Evolutionary conservation across 345 rosid genomes (phyloP), one percentile per base, ranked within the genome.

Genomic region (Eucalyptus dawsonii): DNA sequence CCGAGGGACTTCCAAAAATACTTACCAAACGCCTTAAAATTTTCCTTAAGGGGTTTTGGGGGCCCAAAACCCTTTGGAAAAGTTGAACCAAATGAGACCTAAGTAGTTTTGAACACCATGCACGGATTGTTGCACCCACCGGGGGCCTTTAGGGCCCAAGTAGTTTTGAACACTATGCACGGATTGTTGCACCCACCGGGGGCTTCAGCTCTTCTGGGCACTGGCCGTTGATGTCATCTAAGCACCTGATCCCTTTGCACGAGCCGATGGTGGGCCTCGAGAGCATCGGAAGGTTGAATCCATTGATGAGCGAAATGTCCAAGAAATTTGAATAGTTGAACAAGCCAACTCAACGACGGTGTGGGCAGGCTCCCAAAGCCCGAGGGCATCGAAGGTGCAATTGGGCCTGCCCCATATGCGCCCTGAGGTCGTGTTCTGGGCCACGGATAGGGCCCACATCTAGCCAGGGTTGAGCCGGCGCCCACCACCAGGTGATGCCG

Each of bases 71-170:
- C 1, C 51, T 1, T 14, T 50, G 51, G 51, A 2, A 50, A 14
- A 50, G 16, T 15, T 50, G 1, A 50, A 50, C 6, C 51, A 50
- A 14, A 50, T 2, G 6, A 2, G 6, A 1, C 16, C 6, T 5
- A 50, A 50, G 50, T 49, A 49, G 90, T 91, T 37, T 88, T 91
- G 56, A 85, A 91, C 22, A 92, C 92, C 3, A 88, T 87, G 86
- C 91, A 91, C 1, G 90, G 88, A 25, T 90, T 89, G 80, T 91
- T 92, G 83, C 93, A 92, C 6, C 93, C 93, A 3, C 91, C 90
- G 0, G 80, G 80, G 25, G 60, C 90, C 86, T 76, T 88, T 34
- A 34, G 34, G 34, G 34, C 34, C 34, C 2, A 14, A 50, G 53
- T 50, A 50, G 90, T 91, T 62, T 88, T 91, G 56, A 85, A 91